A percentile compares a stretch with the other conserved stretches of the same genome.
phyloP scores from a whole-genome alignment of 192 early-diverging fungal genomes.

The Backusella sp. region DNA sequence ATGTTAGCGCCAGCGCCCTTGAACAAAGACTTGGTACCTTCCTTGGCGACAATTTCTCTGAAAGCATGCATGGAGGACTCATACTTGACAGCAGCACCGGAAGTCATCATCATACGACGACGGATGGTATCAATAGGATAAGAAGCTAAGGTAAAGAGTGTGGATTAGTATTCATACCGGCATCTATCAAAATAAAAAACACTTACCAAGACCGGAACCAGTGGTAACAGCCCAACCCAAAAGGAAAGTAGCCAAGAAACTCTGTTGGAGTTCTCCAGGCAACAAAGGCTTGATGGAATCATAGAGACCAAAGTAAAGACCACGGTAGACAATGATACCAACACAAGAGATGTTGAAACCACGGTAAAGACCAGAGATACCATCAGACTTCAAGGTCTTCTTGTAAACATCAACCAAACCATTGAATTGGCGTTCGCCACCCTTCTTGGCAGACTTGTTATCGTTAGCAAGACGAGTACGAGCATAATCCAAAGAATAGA shows the following conservation, averaged over 20 bases:
- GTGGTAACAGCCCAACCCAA: conserved; percentile 74
- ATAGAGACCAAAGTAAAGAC: conserved; percentile 77
- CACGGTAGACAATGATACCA: conserved; percentile 91
- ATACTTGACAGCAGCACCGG: conserved; percentile 90
- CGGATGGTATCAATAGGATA: conserved; percentile 98
- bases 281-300: conserved; percentile 59
- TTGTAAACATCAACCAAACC: conserved; percentile 85
- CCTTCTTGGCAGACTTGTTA: conserved; percentile 67
- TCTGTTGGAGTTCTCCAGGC: conserved; percentile 29
- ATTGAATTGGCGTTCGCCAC: conserved; percentile 87
- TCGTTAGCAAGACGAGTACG: conserved; percentile 97
- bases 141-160: conserved; percentile 48
- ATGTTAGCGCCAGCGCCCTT: conserved; percentile 98
- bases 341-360: conserved; percentile 88
- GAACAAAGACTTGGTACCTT: conserved; percentile 94
- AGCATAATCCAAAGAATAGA: conserved; percentile 96
- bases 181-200: not conserved
- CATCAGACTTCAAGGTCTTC: conserved; percentile 81
- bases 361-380: conserved; percentile 93
- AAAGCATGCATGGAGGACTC: conserved; percentile 81
- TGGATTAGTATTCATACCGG: not conserved
- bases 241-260: conserved; percentile 43
- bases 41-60: conserved; percentile 84
- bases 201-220: conserved; percentile 68
- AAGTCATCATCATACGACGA: conserved; percentile 96